A percentile compares a stretch with the other conserved stretches of the same genome.
These are phyloP conservation scores for Amanita polypyramis DNA, from an alignment of 768 basidiomycete species.

Conservation along the genomic window DNA sequence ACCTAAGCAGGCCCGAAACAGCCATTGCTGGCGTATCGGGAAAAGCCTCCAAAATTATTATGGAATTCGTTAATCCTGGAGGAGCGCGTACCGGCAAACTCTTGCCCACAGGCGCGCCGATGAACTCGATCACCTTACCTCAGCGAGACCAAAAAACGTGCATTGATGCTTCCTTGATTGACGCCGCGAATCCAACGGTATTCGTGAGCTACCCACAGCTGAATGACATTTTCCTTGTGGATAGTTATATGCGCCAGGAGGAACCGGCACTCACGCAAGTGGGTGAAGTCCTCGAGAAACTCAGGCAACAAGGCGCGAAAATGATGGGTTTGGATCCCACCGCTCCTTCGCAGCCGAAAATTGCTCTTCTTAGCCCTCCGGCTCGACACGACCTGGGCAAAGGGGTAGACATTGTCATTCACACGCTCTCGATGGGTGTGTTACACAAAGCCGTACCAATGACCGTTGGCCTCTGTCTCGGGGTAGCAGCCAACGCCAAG, in stretches of 20 bases:
- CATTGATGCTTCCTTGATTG: slow-evolving; percentile 44
- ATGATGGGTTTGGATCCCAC: slow-evolving; percentile 55
- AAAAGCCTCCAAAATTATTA: slow-evolving; percentile 48
- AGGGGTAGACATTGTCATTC: slow-evolving; percentile 39
- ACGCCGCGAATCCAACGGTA: slow-evolving; percentile 69
- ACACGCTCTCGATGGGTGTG: slow-evolving; percentile 63
- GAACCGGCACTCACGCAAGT: slow-evolving; percentile 15
- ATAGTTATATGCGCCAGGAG: slow-evolving; percentile 24
- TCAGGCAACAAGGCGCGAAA: slow-evolving; percentile 45
- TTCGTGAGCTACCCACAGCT: slow-evolving; percentile 43
- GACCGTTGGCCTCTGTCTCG: slow-evolving; percentile 62
- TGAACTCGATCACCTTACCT: slow-evolving; percentile 31
- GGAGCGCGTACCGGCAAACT: slow-evolving; percentile 66
- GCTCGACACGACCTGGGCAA: slow-evolving; percentile 14
- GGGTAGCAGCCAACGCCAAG: slow-evolving; percentile 47
- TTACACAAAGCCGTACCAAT: slow-evolving; percentile 63
- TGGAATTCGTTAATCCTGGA: slow-evolving; percentile 57
- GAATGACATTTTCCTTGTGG: slow-evolving; percentile 24
- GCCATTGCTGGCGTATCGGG: slow-evolving; percentile 63
- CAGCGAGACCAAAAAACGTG: slow-evolving; percentile 10
- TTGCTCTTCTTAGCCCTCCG: slow-evolving; percentile 42
- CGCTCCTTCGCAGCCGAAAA: slow-evolving; percentile 62
- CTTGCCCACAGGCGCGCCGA: slow-evolving; percentile 46
- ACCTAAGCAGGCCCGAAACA: slow-evolving; percentile 38
- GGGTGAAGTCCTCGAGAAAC: slow-evolving; percentile 31